Base-by-base conservation (phyloP, 768 basidiomycete species). In the Roridomyces roridus region DNA sequence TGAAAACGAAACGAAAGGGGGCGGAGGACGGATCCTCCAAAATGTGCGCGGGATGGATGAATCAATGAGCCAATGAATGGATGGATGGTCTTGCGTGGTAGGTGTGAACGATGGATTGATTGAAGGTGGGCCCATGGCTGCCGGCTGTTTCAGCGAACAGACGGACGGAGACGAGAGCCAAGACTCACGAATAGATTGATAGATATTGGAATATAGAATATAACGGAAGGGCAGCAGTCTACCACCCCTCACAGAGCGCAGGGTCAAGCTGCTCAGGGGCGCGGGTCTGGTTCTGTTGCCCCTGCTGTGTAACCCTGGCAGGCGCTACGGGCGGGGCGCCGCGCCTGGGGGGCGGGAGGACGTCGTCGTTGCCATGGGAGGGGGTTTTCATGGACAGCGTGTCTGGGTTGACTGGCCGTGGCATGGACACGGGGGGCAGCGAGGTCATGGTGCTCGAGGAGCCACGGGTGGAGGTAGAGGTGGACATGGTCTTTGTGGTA, bases 191-290 rank as follows among this genome's bases (percentile, higher is more conserved):
- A 41, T 40, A n/a, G n/a, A n/a, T n/a, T n/a, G n/a, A n/a, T n/a
- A n/a, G n/a, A n/a, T n/a, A n/a, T n/a, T n/a, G n/a, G n/a, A n/a
- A n/a, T n/a, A n/a, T n/a, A n/a, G n/a, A n/a, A n/a, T n/a, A n/a
- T n/a, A n/a, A n/a, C n/a, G n/a, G 47, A 20, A 26, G 43, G 15
- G 51, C 6, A 26, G n/a, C n/a, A n/a, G n/a, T 21, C 46, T 57
- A 62, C 60, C 60, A 62, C 18, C 39, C 60, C 12, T 46, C 55
- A 56, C 60, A 62, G 24, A 62, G 34, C 12, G 60, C 60, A 17
- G 60, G 60, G 36, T 58, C 40, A 20, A 62, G 51, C 41, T 12
- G 28, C 42, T 25, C 34, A 40, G 24, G 20, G 21, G 45, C 31
- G 39, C 24, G 24, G 6, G 17, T 11, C 39, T 5, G 26, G 40